Conservation (phyloP, 2,329 filamentous ascomycete genomes). For the Fusarium tjaetaba region DNA sequence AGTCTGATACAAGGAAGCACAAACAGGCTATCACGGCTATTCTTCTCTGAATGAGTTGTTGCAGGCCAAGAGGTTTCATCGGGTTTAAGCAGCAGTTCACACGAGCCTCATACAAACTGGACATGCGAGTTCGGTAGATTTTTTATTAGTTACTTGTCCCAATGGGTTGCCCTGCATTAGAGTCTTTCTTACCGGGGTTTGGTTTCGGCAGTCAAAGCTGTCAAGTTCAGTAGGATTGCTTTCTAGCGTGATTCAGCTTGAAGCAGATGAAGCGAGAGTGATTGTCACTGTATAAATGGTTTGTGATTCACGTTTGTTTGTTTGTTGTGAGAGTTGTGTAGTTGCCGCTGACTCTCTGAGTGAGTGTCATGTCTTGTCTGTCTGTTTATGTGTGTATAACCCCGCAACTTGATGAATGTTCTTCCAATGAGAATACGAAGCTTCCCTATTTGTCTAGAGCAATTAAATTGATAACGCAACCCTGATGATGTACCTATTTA, state of each 20-base stretch:
- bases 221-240: not conserved
- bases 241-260: not conserved
- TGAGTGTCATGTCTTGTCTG: not conserved
- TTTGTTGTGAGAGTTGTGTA: not conserved
- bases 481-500: not conserved
- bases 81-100: not conserved
- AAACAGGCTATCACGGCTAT: constrained; percentile 3
- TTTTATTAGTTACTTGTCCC: not conserved
- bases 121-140: constrained; percentile 7
- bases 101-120: not conserved
- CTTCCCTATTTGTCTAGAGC: constrained; percentile 11
- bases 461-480: constrained; percentile 3
- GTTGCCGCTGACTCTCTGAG: not conserved
- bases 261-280: not conserved
- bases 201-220: constrained; percentile 15
- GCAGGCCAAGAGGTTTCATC: not conserved
- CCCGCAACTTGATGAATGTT: constrained; percentile 6
- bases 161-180: constrained; percentile 9
- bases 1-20: not conserved
- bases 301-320: not conserved
- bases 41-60: not conserved
- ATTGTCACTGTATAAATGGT: not conserved
- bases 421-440: constrained; percentile 4
- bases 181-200: constrained; percentile 1
- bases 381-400: not conserved